Base-by-base conservation (phyloP, 768 basidiomycete species). In the Suillus alpinus region DNA sequence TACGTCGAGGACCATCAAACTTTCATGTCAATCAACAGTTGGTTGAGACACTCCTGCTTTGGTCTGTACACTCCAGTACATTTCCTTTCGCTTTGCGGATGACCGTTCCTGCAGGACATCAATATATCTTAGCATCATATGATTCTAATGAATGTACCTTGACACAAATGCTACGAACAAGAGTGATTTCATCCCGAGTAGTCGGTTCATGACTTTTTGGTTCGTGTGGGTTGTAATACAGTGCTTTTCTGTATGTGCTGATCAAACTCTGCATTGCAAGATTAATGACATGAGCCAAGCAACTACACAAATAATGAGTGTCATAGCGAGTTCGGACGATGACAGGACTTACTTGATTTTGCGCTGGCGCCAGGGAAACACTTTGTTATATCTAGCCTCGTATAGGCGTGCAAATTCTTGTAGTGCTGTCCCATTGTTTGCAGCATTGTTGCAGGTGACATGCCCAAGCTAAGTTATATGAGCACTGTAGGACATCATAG, bases 1-100 rank as follows among this genome's bases (percentile, higher is more conserved):
- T 66, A 75, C 0, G 69, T 75, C 1, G 72, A 76, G 0, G 69
- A 76, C 74, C 76, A 77, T 7, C 67, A 53, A 7, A 75, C 69
- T 6, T 60, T 62, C 73, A 74, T 73, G 58, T 75, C 69, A 16
- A 73, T 46, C 13, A 74, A 50, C 1, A 75, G 67, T 13, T 6
- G 40, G 32, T 18, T 29, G 10, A 3, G 31, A 36, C 20, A 43
- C 4, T 9, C 20, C 20, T 12, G 9, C 52, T 7, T 47, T 43
- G 13, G 5, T 20, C 37, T 72, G 67, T 23, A 70, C 66, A 4
- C 44, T 31, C 40, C 50, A 36, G 55, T 69, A 71, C 6, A 69
- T n/a, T 40, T 70, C 65, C 59, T 70, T 70, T 12, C 62, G 58
- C 41, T 70, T 56, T 2, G 67, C 50, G 0, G 66, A 69, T 9